Evolutionary conservation across 768 basidiomycete species (phyloP).

Genomic region (Pleurotus platypus): DNA sequence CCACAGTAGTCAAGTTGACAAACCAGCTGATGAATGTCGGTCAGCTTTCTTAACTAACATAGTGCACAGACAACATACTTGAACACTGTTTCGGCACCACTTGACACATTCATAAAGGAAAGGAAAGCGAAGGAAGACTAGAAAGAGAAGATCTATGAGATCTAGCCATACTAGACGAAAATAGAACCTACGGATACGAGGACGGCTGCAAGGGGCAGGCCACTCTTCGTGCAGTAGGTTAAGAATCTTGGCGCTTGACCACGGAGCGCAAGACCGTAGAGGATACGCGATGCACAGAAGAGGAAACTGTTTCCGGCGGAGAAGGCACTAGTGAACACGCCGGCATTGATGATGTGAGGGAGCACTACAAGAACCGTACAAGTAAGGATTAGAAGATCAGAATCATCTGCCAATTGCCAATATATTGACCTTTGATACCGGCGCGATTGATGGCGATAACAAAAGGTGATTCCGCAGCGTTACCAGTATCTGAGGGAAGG

Average conservation of each 20-base stretch:
- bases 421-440: conserved; percentile 52
- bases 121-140: conserved; percentile 39
- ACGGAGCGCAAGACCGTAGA: conserved; percentile 50
- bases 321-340: conserved; percentile 66
- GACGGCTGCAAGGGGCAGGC: conserved; percentile 40
- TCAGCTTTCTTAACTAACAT: not conserved
- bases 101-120: conserved; percentile 63
- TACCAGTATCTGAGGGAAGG: conserved; percentile 34
- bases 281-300: conserved; percentile 48
- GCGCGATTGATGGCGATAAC: conserved; percentile 75
- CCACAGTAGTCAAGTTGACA: conserved; percentile 60
- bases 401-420: not conserved
- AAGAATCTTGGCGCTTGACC: conserved; percentile 45
- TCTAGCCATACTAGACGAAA: no score
- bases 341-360: conserved; percentile 69
- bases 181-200: conserved; percentile 12
- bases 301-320: conserved; percentile 67
- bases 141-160: not conserved
- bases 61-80: conserved; percentile 26
- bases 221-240: conserved; percentile 39
- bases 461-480: conserved; percentile 75
- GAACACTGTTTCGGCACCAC: conserved; percentile 54
- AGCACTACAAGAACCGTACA: conserved; percentile 33
- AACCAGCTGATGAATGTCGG: conserved; percentile 49
- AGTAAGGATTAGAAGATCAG: no score